A percentile compares a stretch with the other conserved stretches of the same genome.
These are phyloP conservation scores for Trichoderma hamatum DNA, from an alignment of 2,329 filamentous ascomycete species.

Conservation along the genomic window DNA sequence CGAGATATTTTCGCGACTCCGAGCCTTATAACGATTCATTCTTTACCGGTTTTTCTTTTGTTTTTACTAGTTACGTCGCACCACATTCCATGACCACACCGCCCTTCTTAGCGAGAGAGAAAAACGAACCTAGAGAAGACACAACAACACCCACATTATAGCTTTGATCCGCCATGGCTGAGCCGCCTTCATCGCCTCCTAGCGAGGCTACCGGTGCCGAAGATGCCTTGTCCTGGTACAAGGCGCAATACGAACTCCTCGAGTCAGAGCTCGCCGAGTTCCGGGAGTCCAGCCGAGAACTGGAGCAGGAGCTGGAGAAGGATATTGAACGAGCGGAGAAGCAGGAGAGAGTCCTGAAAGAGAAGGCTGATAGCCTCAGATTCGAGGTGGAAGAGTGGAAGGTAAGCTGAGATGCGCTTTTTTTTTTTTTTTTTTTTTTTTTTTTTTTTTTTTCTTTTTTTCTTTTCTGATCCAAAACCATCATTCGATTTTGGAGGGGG, in stretches of 20 bases:
- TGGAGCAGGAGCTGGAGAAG: slow-evolving; percentile 93
- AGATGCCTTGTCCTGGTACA: slow-evolving; percentile 91
- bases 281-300: slow-evolving; percentile 87
- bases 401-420: slow-evolving; percentile 56
- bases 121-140: slow-evolving; percentile 17
- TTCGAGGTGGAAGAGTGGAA: slow-evolving; percentile 99
- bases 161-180: slow-evolving; percentile 50
- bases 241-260: slow-evolving; percentile 89
- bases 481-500: neutral
- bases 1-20: neutral
- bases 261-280: slow-evolving; percentile 93
- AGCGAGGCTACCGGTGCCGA: slow-evolving; percentile 59
- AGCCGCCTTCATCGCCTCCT: slow-evolving; percentile 65
- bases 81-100: slow-evolving; percentile 21
- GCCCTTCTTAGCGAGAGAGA: slow-evolving; percentile 19
- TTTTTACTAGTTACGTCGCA: slow-evolving; percentile 4
- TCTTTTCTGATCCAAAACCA: neutral
- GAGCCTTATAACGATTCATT: slow-evolving; percentile 13
- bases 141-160: slow-evolving; percentile 8
- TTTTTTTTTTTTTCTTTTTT: neutral
- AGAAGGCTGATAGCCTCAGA: slow-evolving; percentile 80
- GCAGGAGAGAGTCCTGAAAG: slow-evolving; percentile 79
- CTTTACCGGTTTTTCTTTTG: slow-evolving; percentile 15
- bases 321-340: slow-evolving; percentile 96
- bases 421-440: neutral